phyloP scores from a whole-genome alignment of 2,329 filamentous ascomycete species.

The Monilinia vaccinii-corymbosi region DNA sequence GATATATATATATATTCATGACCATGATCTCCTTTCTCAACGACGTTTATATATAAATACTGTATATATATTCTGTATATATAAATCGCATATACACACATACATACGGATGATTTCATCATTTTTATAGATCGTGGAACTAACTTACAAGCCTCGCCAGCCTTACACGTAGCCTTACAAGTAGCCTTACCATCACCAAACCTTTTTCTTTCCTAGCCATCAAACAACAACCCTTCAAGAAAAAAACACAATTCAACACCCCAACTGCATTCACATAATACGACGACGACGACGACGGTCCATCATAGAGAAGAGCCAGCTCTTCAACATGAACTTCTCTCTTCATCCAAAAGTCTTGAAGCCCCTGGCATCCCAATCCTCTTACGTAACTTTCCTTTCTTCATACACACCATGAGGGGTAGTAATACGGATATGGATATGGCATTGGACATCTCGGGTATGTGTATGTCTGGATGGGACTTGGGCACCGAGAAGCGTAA shows the following conservation, averaged over 20 bases:
- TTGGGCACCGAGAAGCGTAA: background rate
- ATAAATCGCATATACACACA: no score
- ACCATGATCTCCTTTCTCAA: no score
- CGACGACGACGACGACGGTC: background rate
- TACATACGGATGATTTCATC: no score
- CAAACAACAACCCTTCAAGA: background rate
- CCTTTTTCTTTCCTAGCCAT: background rate
- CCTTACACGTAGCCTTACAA: no score
- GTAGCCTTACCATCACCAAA: background rate
- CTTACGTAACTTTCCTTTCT: background rate
- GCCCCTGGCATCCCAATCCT: background rate
- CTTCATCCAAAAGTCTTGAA: background rate
- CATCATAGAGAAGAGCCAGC: background rate
- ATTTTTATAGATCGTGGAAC: no score
- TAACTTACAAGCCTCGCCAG: no score
- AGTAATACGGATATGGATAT: background rate
- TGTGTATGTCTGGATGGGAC: background rate
- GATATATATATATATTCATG: no score
- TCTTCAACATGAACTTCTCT: background rate
- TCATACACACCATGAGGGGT: conserved; percentile 7
- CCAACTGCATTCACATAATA: background rate
- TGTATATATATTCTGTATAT: no score
- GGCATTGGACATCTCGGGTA: background rate
- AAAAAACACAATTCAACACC: background rate
- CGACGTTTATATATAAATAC: no score